Evolutionary conservation across 2,329 filamentous ascomycete species (phyloP), one percentile per base, ranked within the genome.

Genomic region (Ilyonectria destructans): DNA sequence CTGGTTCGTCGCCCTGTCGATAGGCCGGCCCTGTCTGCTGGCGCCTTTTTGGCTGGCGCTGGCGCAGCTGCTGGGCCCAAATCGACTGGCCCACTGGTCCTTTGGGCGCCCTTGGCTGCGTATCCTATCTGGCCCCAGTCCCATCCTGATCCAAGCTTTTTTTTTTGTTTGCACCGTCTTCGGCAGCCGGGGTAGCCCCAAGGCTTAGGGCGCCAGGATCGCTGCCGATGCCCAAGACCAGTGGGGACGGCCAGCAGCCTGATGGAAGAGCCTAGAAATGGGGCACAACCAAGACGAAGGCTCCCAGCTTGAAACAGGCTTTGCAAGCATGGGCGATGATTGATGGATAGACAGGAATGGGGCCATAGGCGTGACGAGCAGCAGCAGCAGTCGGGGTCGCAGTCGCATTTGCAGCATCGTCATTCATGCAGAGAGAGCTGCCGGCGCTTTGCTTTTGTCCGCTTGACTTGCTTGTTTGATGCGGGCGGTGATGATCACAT

Each of bases 391-490:
- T 65, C 62, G 55, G 49, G 52, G 62, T 49, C 48, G 54, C 57
- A 48, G 45, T 48, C n/a, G 58, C 51, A 58, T 54, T 49, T 58
- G 68, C 62, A 48, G 46, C 54, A 71, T 73, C 52, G 62, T 51
- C 65, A 74, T 71, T 71, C 72, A 73, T 73, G 72, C 69, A 73
- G 64, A 68, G 64, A 73, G 64, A 66, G 64, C 62, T 58, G 63
- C 61, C 64, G 58, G 58, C 49, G 67, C 67, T 52, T 65, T 68
- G 69, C 62, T 63, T 73, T 74, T 70, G 58, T 58, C 64, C 58
- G 65, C 58, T 69, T 58, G 60, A 48, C 62, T 64, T 67, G 67
- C 60, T 74, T 48, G 26, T 13, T 70, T 64, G 71, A 67, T 64
- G 63, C 63, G 61, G 58, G 65, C 68, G 69, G 61, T 58, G 37